Evolutionary conservation across 176 grass and related monocot species (phyloP), one percentile per base, ranked within the genome.

Genomic region (Carex cristatella): DNA sequence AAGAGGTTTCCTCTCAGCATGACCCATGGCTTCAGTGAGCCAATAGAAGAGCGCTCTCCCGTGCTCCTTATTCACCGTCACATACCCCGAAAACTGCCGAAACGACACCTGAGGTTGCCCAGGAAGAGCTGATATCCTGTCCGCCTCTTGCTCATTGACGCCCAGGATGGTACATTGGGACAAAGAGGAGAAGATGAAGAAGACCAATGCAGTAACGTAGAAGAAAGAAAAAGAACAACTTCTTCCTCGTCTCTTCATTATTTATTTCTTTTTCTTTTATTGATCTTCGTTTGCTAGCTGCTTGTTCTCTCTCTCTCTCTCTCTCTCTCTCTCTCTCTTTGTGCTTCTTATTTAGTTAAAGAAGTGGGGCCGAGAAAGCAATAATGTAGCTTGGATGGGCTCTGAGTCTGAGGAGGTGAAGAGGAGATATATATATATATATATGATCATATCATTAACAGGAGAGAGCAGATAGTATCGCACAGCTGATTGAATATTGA

Each of bases 31-130:
- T 84, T 99, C 96, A 7, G 91, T 99, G 16, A 99, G 93, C 96
- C 96, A 99, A 86, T 99, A 99, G 93, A 99, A 99, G 87, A 99
- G 96, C 38, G 96, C 93, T 61, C 96, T 92, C 0, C 93, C 96
- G 30, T 61, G 78, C 77, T 40, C 72, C 83, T 85, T 56, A 89
- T 88, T 84, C 90, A 99, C 96, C 53, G 90, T 89, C 8, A 99
- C 93, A 66, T 99, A 99, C 28, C 96, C 96, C 67, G 93, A 85
- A 82, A 85, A 99, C 93, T 99, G 96, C 27, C 70, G 71, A 87
- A 99, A 99, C 4, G 81, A 3, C 86, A 92, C 96, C 54, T 87
- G 37, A 42, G 96, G 96, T 86, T 99, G 96, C 63, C 91, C 96
- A 7, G 96, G 93, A 81, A 98, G 91, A 66, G 77, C 81, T 38